phyloP scores from a whole-genome alignment of 2,329 filamentous ascomycete species.

The Emmonsia crescens region DNA sequence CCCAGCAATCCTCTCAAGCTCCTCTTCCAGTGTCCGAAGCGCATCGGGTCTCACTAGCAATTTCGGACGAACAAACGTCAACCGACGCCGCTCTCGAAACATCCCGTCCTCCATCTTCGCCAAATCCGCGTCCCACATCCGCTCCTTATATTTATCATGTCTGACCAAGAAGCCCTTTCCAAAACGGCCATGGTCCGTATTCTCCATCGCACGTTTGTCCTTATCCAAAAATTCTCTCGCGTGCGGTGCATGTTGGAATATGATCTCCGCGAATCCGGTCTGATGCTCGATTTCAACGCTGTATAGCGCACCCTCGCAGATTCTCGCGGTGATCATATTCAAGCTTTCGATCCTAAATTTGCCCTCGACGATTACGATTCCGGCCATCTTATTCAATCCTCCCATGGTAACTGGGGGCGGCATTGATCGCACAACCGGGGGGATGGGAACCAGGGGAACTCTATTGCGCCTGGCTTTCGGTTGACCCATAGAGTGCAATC shows the following conservation, averaged over 20 bases:
- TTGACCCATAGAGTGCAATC: neutral
- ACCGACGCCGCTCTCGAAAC: slow-evolving; percentile 29
- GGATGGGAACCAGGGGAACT: neutral
- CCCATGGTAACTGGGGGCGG: neutral
- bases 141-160: slow-evolving; percentile 16
- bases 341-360: slow-evolving; percentile 13
- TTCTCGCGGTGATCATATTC: slow-evolving; percentile 24
- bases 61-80: slow-evolving; percentile 31
- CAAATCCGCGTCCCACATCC: slow-evolving; percentile 25
- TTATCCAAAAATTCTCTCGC: slow-evolving; percentile 26
- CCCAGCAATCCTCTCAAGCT: slow-evolving; percentile 24
- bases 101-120: slow-evolving; percentile 24
- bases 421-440: neutral
- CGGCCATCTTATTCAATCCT: slow-evolving; percentile 18
- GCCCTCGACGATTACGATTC: slow-evolving; percentile 18
- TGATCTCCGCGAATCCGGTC: slow-evolving; percentile 23
- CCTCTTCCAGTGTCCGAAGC: slow-evolving; percentile 25
- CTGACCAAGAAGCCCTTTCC: slow-evolving; percentile 15
- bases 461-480: neutral
- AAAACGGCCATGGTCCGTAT: slow-evolving; percentile 24
- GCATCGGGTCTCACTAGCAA: slow-evolving; percentile 27
- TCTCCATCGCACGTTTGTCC: slow-evolving; percentile 19
- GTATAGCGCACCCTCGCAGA: slow-evolving; percentile 30
- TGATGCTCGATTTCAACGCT: slow-evolving; percentile 26
- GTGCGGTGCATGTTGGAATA: slow-evolving; percentile 29